Conservation (phyloP, 371 early-diverging fungal genomes). For the Parasitella parasitica region DNA sequence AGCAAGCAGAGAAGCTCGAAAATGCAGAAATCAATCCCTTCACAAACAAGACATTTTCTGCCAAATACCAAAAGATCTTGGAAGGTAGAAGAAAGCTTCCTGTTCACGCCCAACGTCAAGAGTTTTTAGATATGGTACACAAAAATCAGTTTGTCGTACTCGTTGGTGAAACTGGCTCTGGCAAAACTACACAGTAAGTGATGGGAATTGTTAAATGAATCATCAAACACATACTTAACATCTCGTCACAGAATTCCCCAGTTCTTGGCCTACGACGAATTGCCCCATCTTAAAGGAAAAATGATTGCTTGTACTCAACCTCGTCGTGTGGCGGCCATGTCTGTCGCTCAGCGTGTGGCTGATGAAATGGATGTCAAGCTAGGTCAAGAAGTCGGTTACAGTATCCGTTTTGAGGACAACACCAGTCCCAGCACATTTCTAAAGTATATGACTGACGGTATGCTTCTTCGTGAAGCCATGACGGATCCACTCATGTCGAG, state of each 20-base stretch:
- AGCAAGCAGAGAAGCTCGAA: conserved; percentile 73
- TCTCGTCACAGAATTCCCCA: conserved; percentile 80
- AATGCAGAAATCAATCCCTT: conserved; percentile 78
- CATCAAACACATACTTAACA: too few species aligned
- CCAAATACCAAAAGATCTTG: conserved; percentile 73
- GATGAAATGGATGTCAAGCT: conserved; percentile 45
- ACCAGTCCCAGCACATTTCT: conserved; percentile 14
- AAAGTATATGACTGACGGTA: conserved; percentile 35
- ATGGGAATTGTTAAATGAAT: background rate
- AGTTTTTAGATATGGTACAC: conserved; percentile 60
- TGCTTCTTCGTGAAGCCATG: conserved; percentile 70
- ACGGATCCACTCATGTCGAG: conserved; percentile 53
- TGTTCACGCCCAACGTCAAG: conserved; percentile 58
- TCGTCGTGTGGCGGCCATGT: conserved; percentile 87
- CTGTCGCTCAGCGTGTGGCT: conserved; percentile 81
- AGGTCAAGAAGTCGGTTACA: conserved; percentile 71
- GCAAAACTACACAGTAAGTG: conserved; percentile 84
- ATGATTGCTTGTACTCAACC: conserved; percentile 94
- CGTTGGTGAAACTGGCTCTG: conserved; percentile 84
- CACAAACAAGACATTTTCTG: conserved; percentile 75
- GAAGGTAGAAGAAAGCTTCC: conserved; percentile 60
- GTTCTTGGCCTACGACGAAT: conserved; percentile 87
- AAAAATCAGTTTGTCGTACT: conserved; percentile 63
- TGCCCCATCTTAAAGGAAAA: conserved; percentile 85
- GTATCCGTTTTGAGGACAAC: conserved; percentile 68